These are phyloP conservation scores for Malus hybrid DNA, from an alignment of 331 rosid genomes.

Conservation along the genomic window DNA sequence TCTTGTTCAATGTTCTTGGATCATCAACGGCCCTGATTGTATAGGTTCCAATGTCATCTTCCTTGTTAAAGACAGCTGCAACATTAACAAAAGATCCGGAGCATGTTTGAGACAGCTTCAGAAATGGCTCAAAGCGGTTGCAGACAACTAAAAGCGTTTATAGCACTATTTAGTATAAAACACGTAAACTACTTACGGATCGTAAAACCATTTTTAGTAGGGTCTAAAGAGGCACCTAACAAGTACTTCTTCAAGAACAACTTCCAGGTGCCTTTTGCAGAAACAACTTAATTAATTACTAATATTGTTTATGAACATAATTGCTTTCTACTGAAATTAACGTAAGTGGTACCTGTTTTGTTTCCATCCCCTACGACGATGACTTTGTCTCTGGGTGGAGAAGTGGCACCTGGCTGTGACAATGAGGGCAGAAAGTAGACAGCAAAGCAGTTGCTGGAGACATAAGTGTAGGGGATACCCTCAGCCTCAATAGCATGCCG, in stretches of 20 bases:
- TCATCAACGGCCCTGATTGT: constrained; percentile 91
- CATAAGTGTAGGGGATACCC: constrained; percentile 68
- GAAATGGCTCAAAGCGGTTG: too few relatives aligned
- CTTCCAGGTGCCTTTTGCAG: too few relatives aligned
- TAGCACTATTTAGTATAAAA: too few relatives aligned
- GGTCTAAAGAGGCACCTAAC: too few relatives aligned
- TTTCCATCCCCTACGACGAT: constrained; percentile 61
- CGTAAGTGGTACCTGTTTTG: constrained; percentile 35
- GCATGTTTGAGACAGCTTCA: too few relatives aligned
- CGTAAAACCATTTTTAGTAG: too few relatives aligned
- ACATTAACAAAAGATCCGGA: neutral
- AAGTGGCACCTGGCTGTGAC: constrained; percentile 46
- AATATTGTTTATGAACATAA: too few relatives aligned
- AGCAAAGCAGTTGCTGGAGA: constrained; percentile 50
- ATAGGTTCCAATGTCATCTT: constrained; percentile 72
- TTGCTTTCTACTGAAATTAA: too few relatives aligned
- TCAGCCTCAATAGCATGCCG: constrained; percentile 55
- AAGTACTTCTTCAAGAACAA: too few relatives aligned
- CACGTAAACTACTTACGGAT: too few relatives aligned
- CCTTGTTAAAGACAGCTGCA: constrained; percentile 65
- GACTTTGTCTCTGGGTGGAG: constrained; percentile 79
- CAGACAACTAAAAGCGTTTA: too few relatives aligned
- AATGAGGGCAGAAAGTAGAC: constrained; percentile 71
- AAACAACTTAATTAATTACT: too few relatives aligned
- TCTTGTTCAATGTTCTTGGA: constrained; percentile 72